Percentiles rank a stretch among this genome's conserved stretches.
These are phyloP conservation scores for Zygoascus biomembranicola DNA, from an alignment of 805 yeast genomes.

Conservation along the genomic window DNA sequence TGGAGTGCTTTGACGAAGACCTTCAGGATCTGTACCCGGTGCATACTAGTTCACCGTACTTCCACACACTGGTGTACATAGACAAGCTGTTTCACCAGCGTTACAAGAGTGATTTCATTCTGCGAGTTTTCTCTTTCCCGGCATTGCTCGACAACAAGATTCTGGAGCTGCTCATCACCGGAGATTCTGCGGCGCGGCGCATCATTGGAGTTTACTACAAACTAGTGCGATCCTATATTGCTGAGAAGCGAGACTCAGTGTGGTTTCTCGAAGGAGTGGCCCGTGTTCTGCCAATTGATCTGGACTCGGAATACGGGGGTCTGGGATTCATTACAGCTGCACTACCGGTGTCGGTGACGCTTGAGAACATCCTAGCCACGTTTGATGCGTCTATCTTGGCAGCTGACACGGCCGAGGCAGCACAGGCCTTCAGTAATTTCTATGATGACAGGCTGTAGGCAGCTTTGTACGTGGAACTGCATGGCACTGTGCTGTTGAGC, in stretches of 20 bases:
- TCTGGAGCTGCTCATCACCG: slow-evolving; percentile 66
- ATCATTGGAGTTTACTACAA: slow-evolving; percentile 86
- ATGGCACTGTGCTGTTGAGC: too few species aligned
- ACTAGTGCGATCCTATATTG: slow-evolving; percentile 68
- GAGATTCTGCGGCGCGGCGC: slow-evolving; percentile 82
- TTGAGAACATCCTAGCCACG: slow-evolving; percentile 11
- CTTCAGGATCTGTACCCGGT: slow-evolving; percentile 84
- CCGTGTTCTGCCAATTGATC: slow-evolving; percentile 81
- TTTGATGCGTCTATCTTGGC: slow-evolving; percentile 14
- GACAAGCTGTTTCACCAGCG: slow-evolving; percentile 73
- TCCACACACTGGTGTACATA: slow-evolving; percentile 77
- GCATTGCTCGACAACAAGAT: slow-evolving; percentile 80
- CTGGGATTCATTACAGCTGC: slow-evolving; percentile 20
- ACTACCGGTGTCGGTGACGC: slow-evolving; percentile 15
- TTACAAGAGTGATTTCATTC: slow-evolving; percentile 74
- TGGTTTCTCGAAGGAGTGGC: slow-evolving; percentile 94
- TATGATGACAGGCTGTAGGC: neutral
- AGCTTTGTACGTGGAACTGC: neutral
- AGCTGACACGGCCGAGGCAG: slow-evolving; percentile 1
- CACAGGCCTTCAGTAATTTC: neutral
- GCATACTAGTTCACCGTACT: slow-evolving; percentile 71
- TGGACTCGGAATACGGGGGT: slow-evolving; percentile 39
- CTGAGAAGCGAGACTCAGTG: slow-evolving; percentile 79
- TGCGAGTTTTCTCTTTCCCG: slow-evolving; percentile 86
- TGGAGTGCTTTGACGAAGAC: slow-evolving; percentile 71